Base-by-base conservation (phyloP, 805 yeast species). In the Blastobotrys muscicola region DNA sequence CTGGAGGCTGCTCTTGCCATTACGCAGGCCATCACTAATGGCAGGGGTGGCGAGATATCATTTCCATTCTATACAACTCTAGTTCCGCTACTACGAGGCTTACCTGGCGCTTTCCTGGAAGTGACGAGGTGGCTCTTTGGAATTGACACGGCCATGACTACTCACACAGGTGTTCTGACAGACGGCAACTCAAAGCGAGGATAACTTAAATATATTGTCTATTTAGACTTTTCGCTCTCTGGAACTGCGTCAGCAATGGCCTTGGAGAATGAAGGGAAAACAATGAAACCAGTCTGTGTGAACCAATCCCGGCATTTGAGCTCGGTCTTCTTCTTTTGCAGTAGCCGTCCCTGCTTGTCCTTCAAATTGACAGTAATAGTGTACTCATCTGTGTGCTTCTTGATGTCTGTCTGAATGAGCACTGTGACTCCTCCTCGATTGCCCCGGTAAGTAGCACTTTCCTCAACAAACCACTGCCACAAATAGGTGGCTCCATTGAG, bases 1-100 rank as follows among this genome's bases (percentile, higher is more conserved):
- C 56, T 53, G 3, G 70, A 70, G 47, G 80, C 87, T n/a, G 94
- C 96, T 0, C 53, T 54, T 2, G 67, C 66, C 30, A 72, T 89
- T 5, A 66, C 80, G 11, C 56, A 60, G 3, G 75, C 85, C 0
- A 62, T 85, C 20, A 73, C 70, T 38, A 56, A 70, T 41, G 92
- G 92, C 14, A 23, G 15, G n/a, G 34, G 43, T 2, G 55, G 51
- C 3, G 46, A 48, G 34, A 23, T 52, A 2, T 39, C 53, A 2
- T 14, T 48, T 36, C 55, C 55, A 3, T 11, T 43, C 11, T 52
- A 52, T 33, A 50, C 52, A 4, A 14, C 15, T n/a, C 29, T 48
- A 12, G 34, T 47, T 15, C 45, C 44, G 9, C 37, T 29, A 43
- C 38, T 47, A 4, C 29, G 36, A 14, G 44, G 46, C n/a, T 14